Evolutionary conservation across 2,329 filamentous ascomycete species (phyloP).

Genomic region (Cryphonectria naterciae): DNA sequence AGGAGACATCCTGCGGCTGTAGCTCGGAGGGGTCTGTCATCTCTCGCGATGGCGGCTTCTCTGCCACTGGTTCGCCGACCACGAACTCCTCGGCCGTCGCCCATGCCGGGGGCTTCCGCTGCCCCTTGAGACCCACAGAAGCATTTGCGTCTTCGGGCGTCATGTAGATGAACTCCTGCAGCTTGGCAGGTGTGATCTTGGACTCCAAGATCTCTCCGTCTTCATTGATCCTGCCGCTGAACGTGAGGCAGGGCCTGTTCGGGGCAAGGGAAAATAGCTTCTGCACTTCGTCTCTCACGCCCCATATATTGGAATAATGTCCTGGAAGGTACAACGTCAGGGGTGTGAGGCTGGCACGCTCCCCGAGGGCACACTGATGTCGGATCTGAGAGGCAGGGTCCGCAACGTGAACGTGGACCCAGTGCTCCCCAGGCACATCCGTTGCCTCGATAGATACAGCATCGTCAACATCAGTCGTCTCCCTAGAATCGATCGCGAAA

Average conservation of each 20-base stretch:
- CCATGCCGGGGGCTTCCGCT: conserved; percentile 13
- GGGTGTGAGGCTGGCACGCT: conserved; percentile 63
- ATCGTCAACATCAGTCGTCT: conserved; percentile 76
- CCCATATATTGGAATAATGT: conserved; percentile 61
- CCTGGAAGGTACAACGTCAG: conserved; percentile 65
- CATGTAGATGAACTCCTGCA: conserved; percentile 62
- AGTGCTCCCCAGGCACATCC: conserved; percentile 58
- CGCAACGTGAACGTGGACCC: conserved; percentile 79
- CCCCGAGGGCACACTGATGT: conserved; percentile 60
- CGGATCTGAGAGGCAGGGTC: conserved; percentile 75
- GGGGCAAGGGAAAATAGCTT: conserved; percentile 59
- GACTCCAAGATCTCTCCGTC: conserved; percentile 58
- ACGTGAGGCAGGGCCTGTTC: conserved; percentile 60
- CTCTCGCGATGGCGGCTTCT: conserved; percentile 40
- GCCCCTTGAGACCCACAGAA: conserved; percentile 26
- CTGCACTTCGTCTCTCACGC: conserved; percentile 36
- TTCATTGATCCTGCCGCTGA: conserved; percentile 61
- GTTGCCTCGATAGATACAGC: conserved; percentile 72
- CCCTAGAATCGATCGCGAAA: conserved; percentile 73
- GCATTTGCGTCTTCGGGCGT: conserved; percentile 54
- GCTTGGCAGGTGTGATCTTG: conserved; percentile 56
- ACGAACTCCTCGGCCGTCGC: conserved; percentile 34
- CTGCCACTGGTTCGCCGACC: conserved; percentile 39
- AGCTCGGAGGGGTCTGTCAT: conserved; percentile 52
- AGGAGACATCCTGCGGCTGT: conserved; percentile 45